phyloP scores from a whole-genome alignment of 805 yeast species.

The Candida incommunis region DNA sequence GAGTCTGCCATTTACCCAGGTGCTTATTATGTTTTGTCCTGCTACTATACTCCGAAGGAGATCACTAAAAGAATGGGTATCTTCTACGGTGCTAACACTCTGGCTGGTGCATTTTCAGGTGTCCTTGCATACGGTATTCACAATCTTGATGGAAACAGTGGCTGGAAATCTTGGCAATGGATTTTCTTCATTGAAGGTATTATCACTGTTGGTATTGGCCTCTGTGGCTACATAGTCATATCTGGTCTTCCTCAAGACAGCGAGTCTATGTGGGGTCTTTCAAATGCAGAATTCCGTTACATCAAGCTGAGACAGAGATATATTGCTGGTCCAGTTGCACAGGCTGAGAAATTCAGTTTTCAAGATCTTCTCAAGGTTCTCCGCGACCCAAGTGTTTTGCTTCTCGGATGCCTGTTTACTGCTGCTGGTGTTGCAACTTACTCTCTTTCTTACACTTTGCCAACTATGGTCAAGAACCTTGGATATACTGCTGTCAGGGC shows the following conservation, averaged over 20 bases:
- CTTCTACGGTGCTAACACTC: conserved; percentile 11
- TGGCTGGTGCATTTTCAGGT: conserved; percentile 28
- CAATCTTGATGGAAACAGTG: conserved; percentile 28
- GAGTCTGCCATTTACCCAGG: conserved; percentile 19
- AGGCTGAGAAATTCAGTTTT: not conserved
- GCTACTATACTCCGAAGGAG: conserved; percentile 19
- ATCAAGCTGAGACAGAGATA: not conserved
- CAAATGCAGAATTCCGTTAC: not conserved
- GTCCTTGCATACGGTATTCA: conserved; percentile 41
- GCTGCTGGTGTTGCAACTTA: not conserved
- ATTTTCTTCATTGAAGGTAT: conserved; percentile 47
- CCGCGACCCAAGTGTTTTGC: not conserved
- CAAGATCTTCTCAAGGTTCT: not conserved
- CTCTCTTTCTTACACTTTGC: not conserved
- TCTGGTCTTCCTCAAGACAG: not conserved
- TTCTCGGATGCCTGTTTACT: not conserved
- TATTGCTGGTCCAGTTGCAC: not conserved
- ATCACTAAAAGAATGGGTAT: conserved; percentile 16
- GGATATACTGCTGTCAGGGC: not conserved
- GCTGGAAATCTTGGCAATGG: conserved; percentile 38
- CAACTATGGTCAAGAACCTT: not conserved
- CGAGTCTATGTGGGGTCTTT: not conserved
- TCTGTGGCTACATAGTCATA: not conserved
- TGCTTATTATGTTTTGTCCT: conserved; percentile 14
- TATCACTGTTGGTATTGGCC: conserved; percentile 7